These are phyloP conservation scores for Thecaphora thlaspeos DNA, from an alignment of 1,284 basidiomycete genomes.

Conservation along the genomic window DNA sequence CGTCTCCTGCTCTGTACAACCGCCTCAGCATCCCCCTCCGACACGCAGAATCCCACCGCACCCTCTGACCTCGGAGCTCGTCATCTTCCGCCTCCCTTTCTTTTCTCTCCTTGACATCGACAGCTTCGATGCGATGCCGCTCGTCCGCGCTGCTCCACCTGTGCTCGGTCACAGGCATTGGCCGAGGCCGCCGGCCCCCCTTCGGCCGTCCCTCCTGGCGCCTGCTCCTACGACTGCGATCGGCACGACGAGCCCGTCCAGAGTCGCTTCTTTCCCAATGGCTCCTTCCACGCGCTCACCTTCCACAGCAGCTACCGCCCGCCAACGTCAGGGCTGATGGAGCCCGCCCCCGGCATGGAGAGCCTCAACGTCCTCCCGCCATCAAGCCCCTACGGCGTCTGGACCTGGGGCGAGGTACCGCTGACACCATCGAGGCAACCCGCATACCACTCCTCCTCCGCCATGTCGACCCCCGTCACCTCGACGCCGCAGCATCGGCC, in stretches of 20 bases:
- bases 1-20: not conserved
- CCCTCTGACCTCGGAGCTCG: too few relatives aligned
- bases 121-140: constrained; percentile 40
- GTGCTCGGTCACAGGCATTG: constrained; percentile 36
- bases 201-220: constrained; percentile 32
- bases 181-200: constrained; percentile 39
- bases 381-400: constrained; percentile 33
- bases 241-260: constrained; percentile 26
- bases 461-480: constrained; percentile 26
- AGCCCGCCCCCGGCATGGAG: constrained; percentile 3
- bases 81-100: not conserved
- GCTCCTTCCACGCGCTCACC: constrained; percentile 38
- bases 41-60: too few relatives aligned
- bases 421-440: constrained; percentile 31
- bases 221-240: constrained; percentile 34
- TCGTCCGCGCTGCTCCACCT: constrained; percentile 38
- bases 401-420: constrained; percentile 34
- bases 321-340: constrained; percentile 11
- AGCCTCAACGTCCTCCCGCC: constrained; percentile 31
- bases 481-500: constrained; percentile 27
- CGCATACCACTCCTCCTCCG: constrained; percentile 3
- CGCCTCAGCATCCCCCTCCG: not conserved
- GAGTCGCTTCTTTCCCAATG: constrained; percentile 36
- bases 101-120: not conserved
- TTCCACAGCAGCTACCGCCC: constrained; percentile 36